Evolutionary conservation across 768 basidiomycete genomes (phyloP).

Genomic region (Podaxis sp.): DNA sequence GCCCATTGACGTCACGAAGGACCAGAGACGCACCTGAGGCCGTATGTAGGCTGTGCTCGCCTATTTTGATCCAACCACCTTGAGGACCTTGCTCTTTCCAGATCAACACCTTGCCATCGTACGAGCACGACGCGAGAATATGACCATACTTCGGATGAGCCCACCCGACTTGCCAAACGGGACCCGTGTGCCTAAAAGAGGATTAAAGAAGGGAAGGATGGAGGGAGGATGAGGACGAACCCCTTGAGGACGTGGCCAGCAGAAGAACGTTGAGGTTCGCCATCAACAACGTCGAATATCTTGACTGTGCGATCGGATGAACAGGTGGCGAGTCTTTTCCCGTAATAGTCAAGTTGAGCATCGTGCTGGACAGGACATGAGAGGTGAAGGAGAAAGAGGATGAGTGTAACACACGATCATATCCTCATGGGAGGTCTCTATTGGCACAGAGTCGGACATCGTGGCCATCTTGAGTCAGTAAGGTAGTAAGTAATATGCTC

Average conservation of each 20-base stretch:
- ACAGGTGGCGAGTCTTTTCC: constrained; percentile 94
- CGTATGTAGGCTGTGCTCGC: constrained; percentile 92
- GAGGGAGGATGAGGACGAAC: constrained; percentile 37
- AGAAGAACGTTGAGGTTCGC: constrained; percentile 65
- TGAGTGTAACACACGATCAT: constrained; percentile 78
- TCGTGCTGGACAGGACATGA: constrained; percentile 67
- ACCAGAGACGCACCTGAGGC: constrained; percentile 74
- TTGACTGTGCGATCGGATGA: constrained; percentile 94
- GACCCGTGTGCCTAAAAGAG: constrained; percentile 80
- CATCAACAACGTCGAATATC: constrained; percentile 92
- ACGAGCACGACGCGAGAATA: constrained; percentile 97
- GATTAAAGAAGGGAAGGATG: constrained; percentile 1
- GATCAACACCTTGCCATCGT: constrained; percentile 96
- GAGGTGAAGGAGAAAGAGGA: constrained; percentile 7
- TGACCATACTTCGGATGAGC: constrained; percentile 97
- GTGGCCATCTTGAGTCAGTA: constrained; percentile 29
- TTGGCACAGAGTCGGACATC: constrained; percentile 70
- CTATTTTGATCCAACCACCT: constrained; percentile 88
- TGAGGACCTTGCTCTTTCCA: constrained; percentile 89
- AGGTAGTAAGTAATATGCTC: too few relatives aligned
- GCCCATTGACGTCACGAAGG: background rate
- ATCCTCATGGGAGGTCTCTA: constrained; percentile 97
- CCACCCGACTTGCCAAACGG: constrained; percentile 99
- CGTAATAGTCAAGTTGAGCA: constrained; percentile 97
- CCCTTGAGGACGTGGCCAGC: constrained; percentile 78